These are phyloP conservation scores for Geoglossum glabrum DNA, from an alignment of 495 filamentous ascomycete genomes.

Conservation along the genomic window DNA sequence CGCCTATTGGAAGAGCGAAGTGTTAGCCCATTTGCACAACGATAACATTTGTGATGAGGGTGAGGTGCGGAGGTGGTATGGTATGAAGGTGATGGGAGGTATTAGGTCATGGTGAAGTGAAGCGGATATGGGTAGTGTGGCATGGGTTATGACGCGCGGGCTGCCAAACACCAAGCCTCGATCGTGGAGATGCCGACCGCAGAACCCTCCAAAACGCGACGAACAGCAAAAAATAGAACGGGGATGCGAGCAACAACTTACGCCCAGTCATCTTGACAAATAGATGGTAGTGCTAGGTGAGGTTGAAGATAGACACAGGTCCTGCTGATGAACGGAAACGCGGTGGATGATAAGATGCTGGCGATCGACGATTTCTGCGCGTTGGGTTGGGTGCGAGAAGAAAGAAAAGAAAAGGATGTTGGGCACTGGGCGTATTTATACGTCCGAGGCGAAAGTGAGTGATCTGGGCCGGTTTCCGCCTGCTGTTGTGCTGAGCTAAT, in stretches of 20 bases:
- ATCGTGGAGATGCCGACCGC: too few species aligned
- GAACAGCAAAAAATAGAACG: constrained; percentile 5
- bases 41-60: not conserved
- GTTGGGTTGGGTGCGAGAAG: not conserved
- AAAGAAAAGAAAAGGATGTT: not conserved
- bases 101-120: constrained; percentile 9
- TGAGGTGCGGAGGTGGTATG: too few species aligned
- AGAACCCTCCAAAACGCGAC: constrained; percentile 12
- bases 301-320: constrained; percentile 4
- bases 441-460: not conserved
- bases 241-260: constrained; percentile 35
- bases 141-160: constrained; percentile 9
- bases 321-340: not conserved
- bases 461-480: not conserved
- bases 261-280: constrained; percentile 78
- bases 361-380: not conserved
- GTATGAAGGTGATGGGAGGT: not conserved
- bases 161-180: too few species aligned
- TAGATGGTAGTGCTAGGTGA: constrained; percentile 5
- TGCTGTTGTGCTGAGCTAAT: not conserved
- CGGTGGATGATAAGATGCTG: not conserved
- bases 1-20: constrained; percentile 31
- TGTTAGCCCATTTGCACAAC: constrained; percentile 9
- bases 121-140: constrained; percentile 5
- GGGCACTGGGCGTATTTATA: not conserved